Base-by-base conservation (phyloP, 225 moss, liverwort and hornwort genomes). In the Bryoerythrophyllum caledonicum region DNA sequence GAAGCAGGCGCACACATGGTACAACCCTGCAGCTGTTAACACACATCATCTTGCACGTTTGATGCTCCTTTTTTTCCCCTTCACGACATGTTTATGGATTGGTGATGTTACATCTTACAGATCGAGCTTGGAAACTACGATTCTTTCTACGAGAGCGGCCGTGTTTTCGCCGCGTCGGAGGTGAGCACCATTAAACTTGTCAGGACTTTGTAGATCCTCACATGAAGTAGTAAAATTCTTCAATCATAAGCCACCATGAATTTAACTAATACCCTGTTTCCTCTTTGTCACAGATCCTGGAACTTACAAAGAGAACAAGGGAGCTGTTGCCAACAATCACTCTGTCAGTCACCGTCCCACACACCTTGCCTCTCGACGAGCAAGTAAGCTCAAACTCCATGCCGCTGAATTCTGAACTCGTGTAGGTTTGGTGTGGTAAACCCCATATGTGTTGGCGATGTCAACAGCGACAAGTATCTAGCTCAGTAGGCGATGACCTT, bases 1-100 rank as follows among this genome's bases (percentile, higher is more conserved):
- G 82, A 94, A 79, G 91, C 96, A 71, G 94, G 96, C 62, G 96
- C 96, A 70, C 93, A 94, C 80, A 94, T 96, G 96, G 93, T 93
- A 82, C 28, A 43, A 21, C 40, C 60, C 64, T 71, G 72, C 32
- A 32, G 32, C 70, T 40, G 21, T 51, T 40, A 44, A 65, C 9
- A 16, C 40, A 34, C 52, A 44, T n/a, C 32, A 5, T 65, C 10
- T 60, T 59, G 41, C 34, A 59, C 57, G 13, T 24, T 26, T 76
- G 61, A 28, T 58, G 32, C 2, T 21, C 63, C 25, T 72, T 56
- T 44, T 34, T 6, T 34, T 34, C 6, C 6, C 7, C 10, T 38
- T 55, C 11, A 59, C 19, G 59, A 26, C 5, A 20, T 48, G 30
- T 20, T n/a, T 51, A 70, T 51, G 35, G 2, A 55, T 32, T 63